Evolutionary conservation across 306 rosid species (phyloP), one percentile per base, ranked within the genome.

Genomic region (Glycyrrhiza uralensis): DNA sequence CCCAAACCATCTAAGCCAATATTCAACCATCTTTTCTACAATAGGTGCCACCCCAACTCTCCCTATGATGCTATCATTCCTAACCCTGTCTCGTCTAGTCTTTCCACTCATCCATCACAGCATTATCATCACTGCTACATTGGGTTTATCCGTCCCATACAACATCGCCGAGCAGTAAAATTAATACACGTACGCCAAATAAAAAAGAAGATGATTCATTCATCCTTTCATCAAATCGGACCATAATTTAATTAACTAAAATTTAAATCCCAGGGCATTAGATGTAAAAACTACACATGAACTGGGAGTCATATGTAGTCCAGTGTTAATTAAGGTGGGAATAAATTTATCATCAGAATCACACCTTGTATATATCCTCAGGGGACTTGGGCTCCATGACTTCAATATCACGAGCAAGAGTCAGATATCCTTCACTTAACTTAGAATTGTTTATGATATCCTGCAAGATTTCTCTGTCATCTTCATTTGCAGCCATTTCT

Each of bases 371-470:
- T 63, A 94, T 87, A 57, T 94, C 98, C 72, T 86, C 96, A 1
- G 96, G 98, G 57, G 98, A 89, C 85, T 94, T 94, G 45, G 97
- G 79, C 79, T 94, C 98, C 95, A 81, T 94, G 66, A 94, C 98
- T 77, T 94, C 96, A 80, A 94, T 87, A 80, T 94, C 98, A 76
- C 96, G 98, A 67, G 98, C 98, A 77, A 94, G 98, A 52, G 93
- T 77, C 36, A 94, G 89, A 87, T 87, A 94, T 23, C 97, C 98
- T 85, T 91, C 98, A 82, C 87, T 94, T 78, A 94, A 60, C 74
- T 84, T 94, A 24, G 85, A 32, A 58, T 91, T 94, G 79, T 94
- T 89, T 77, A 94, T 80, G 42, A 94, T 85, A 1, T 91, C 98
- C 82, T 94, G 98, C 83, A 85, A 38, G 26, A 41, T 44, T 35